Evolutionary conservation across 106 monocot species (phyloP).

Genomic region (Agapanthus africanus): DNA sequence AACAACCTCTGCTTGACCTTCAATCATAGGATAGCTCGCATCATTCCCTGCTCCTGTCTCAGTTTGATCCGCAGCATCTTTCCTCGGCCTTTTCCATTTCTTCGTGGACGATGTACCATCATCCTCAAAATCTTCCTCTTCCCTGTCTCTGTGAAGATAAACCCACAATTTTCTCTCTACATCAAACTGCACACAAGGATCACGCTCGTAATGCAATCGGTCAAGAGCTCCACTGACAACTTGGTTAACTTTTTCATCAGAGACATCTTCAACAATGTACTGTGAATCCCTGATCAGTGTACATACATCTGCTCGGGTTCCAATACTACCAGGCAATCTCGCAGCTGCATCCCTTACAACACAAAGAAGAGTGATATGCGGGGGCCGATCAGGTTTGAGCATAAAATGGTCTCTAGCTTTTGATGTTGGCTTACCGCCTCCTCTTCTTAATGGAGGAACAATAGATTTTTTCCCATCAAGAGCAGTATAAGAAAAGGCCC

Average conservation of each 20-base stretch:
- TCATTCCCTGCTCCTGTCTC: slow-evolving; percentile 32
- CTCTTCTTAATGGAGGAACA: slow-evolving; percentile 86
- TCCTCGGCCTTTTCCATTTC: slow-evolving; percentile 95
- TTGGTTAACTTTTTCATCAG: slow-evolving; percentile 74
- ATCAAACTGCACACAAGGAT: slow-evolving; percentile 94
- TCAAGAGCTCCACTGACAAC: slow-evolving; percentile 98
- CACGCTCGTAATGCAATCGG: slow-evolving; percentile 92
- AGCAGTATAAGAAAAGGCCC: slow-evolving; percentile 88
- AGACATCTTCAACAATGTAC: slow-evolving; percentile 76
- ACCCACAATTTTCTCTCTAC: slow-evolving; percentile 91
- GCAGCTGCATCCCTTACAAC: slow-evolving; percentile 94
- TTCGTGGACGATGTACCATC: slow-evolving; percentile 96
- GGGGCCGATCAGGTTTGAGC: slow-evolving; percentile 83
- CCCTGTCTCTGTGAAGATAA: slow-evolving; percentile 82
- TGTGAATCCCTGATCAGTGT: slow-evolving; percentile 91
- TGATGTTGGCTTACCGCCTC: slow-evolving; percentile 94
- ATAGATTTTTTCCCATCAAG: slow-evolving; percentile 84
- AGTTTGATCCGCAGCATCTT: slow-evolving; percentile 48
- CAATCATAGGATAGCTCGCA: slow-evolving; percentile 18
- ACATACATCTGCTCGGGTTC: slow-evolving; percentile 96
- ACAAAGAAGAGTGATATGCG: slow-evolving; percentile 94
- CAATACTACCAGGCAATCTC: slow-evolving; percentile 88
- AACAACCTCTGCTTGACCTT: slow-evolving; percentile 20
- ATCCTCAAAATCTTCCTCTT: slow-evolving; percentile 99
- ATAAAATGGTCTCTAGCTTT: slow-evolving; percentile 96